A percentile compares a stretch with the other conserved stretches of the same genome.
phyloP scores from a whole-genome alignment of 2,329 filamentous ascomycete species.

The Rhytidhysteron rufulum region DNA sequence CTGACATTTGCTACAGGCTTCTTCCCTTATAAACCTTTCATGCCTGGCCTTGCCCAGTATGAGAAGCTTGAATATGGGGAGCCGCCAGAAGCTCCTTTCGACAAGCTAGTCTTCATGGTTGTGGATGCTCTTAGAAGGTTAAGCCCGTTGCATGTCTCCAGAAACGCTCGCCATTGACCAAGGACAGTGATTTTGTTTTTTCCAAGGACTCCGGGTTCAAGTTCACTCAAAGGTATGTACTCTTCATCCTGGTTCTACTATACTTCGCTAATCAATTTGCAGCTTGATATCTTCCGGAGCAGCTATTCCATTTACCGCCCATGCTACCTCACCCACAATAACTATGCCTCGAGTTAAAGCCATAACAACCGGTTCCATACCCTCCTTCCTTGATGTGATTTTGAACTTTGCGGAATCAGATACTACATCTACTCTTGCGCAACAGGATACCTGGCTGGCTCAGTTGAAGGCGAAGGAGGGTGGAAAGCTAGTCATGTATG shows the following conservation, averaged over 20 bases:
- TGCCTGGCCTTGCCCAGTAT: constrained; percentile 76
- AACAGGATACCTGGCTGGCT: constrained; percentile 92
- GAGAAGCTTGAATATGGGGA: constrained; percentile 52
- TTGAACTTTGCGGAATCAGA: constrained; percentile 95
- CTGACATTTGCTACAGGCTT: constrained; percentile 80
- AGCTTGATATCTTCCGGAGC: constrained; percentile 80
- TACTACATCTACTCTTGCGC: constrained; percentile 78
- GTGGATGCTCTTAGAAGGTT: constrained; percentile 91
- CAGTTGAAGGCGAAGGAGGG: constrained; percentile 67
- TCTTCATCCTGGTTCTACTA: not conserved
- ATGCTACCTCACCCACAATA: constrained; percentile 94
- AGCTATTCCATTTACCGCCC: constrained; percentile 89
- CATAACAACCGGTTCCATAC: constrained; percentile 96
- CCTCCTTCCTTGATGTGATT: constrained; percentile 94
- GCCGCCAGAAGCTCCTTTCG: constrained; percentile 68
- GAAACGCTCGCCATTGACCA: not conserved
- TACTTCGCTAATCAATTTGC: constrained; percentile 8
- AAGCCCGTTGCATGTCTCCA: not conserved
- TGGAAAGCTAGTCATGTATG: constrained; percentile 87
- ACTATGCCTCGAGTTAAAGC: constrained; percentile 98
- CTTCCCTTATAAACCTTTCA: constrained; percentile 94
- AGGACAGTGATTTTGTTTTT: constrained; percentile 83
- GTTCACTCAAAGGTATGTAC: constrained; percentile 76
- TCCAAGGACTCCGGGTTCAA: constrained; percentile 73
- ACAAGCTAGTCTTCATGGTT: constrained; percentile 94